Evolutionary conservation across 441 rosid genomes (phyloP).

Genomic region (Omphalea diandra): DNA sequence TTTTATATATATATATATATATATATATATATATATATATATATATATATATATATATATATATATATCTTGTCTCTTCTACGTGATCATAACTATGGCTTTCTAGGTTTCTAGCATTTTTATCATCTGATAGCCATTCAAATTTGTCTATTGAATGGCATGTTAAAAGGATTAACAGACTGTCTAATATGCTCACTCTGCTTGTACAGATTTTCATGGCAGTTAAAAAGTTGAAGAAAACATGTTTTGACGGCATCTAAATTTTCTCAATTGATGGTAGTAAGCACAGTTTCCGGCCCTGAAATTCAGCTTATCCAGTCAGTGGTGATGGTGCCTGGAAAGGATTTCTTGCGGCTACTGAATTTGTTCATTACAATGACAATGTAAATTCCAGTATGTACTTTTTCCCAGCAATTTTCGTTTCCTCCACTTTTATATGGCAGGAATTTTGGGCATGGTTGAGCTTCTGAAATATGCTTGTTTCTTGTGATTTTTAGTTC

Average conservation of each 20-base stretch:
- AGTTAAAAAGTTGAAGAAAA: not conserved
- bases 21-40: too few species aligned
- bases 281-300: not conserved
- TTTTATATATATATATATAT: too few species aligned
- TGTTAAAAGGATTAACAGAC: too few species aligned
- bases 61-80: too few species aligned
- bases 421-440: too few species aligned
- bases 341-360: not conserved
- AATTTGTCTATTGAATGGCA: not conserved
- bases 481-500: too few species aligned
- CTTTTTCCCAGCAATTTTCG: not conserved
- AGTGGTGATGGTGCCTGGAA: not conserved
- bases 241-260: not conserved
- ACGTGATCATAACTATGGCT: too few species aligned
- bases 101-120: not conserved
- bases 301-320: not conserved
- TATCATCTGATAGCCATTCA: not conserved
- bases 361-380: too few species aligned
- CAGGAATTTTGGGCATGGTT: too few species aligned
- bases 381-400: too few species aligned
- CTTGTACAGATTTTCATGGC: not conserved
- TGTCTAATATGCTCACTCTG: not conserved
- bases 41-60: too few species aligned
- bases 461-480: too few species aligned
- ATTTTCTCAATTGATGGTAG: not conserved